Conservation (phyloP, 2,329 filamentous ascomycete genomes). For the Aspergillus costaricaensis region DNA sequence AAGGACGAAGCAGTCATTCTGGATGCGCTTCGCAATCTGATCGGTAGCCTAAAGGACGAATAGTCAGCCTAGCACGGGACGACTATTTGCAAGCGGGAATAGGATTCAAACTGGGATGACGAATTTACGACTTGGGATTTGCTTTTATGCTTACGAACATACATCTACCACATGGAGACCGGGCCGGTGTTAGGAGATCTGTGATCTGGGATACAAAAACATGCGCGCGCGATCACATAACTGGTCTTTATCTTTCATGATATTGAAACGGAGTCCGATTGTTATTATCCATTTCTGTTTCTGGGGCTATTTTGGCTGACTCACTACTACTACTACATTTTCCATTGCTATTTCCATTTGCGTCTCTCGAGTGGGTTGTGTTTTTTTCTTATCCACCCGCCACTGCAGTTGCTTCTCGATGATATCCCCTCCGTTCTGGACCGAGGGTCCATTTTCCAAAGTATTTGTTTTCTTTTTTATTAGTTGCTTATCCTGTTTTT, state of each 20-base stretch:
- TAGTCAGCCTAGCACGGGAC: conserved; percentile 6
- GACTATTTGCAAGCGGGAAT: neutral
- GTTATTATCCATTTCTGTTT: conserved; percentile 8
- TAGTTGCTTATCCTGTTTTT: conserved; percentile 8
- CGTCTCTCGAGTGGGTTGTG: conserved; percentile 4
- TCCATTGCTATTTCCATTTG: conserved; percentile 8
- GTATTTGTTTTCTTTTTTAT: neutral
- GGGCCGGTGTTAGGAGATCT: conserved; percentile 18
- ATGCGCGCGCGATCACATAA: neutral
- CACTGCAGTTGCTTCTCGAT: conserved; percentile 14
- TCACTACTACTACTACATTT: neutral
- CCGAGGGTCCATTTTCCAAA: conserved; percentile 11
- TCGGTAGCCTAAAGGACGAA: conserved; percentile 42
- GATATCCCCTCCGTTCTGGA: conserved; percentile 30
- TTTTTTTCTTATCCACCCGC: neutral
- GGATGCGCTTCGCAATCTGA: conserved; percentile 42
- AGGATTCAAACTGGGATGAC: conserved; percentile 8
- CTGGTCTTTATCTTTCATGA: neutral
- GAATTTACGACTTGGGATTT: conserved; percentile 17
- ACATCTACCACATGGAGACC: conserved; percentile 11
- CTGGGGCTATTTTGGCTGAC: neutral
- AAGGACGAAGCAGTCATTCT: conserved; percentile 48
- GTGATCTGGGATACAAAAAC: conserved; percentile 4
- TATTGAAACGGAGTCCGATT: conserved; percentile 1
- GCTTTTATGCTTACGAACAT: conserved; percentile 14